These are phyloP conservation scores for Eimeria maxima DNA, from an alignment of 169 alveolate species.

Conservation along the genomic window DNA sequence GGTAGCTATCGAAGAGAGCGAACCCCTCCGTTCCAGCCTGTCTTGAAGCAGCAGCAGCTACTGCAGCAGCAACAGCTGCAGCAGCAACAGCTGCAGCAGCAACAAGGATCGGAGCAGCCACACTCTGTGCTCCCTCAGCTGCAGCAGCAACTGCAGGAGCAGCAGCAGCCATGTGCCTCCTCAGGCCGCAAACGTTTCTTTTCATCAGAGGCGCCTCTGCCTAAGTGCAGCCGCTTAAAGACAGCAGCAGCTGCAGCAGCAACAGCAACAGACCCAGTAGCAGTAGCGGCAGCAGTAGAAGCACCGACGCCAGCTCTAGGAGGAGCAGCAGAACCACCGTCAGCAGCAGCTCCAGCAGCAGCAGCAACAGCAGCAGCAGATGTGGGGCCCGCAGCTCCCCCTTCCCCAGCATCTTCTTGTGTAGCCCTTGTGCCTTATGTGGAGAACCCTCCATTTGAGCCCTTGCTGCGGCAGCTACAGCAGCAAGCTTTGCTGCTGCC, in stretches of 20 bases:
- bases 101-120: not conserved
- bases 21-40: constrained; percentile 17
- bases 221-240: constrained; percentile 29
- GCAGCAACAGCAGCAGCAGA: constrained; percentile 24
- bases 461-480: constrained; percentile 61
- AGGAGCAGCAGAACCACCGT: constrained; percentile 20
- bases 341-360: constrained; percentile 50
- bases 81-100: not conserved
- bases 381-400: constrained; percentile 30
- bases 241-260: constrained; percentile 20
- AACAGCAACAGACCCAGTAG: not conserved
- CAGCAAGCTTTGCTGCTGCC: constrained; percentile 39
- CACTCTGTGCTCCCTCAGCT: not conserved
- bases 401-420: constrained; percentile 30
- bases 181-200: constrained; percentile 31
- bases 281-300: constrained; percentile 30
- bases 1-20: not conserved
- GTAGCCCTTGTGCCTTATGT: constrained; percentile 60
- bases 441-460: not conserved
- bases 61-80: not conserved
- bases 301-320: not conserved
- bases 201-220: not conserved
- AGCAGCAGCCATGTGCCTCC: constrained; percentile 16
- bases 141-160: constrained; percentile 51
- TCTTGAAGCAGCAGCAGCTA: not conserved